phyloP scores from a whole-genome alignment of 1,284 basidiomycete genomes.

The Ceratobasidium papillatum region DNA sequence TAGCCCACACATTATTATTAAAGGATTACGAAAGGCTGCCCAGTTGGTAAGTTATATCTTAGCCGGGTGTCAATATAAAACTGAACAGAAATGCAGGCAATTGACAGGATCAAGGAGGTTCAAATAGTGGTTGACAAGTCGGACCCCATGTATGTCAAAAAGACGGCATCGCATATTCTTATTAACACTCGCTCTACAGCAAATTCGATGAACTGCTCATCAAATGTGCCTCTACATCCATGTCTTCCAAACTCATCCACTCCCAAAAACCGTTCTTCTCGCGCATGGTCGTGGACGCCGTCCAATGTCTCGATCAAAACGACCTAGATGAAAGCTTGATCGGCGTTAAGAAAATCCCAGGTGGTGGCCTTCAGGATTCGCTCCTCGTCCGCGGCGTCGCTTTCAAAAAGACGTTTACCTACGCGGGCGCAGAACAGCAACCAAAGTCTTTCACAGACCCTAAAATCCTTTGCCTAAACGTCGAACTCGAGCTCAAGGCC shows the following conservation, averaged over 20 bases:
- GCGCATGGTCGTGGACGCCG: slow-evolving; percentile 98
- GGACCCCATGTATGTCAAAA: slow-evolving; percentile 77
- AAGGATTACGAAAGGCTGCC: slow-evolving; percentile 90
- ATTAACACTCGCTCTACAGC: slow-evolving; percentile 54
- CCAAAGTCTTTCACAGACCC: slow-evolving; percentile 93
- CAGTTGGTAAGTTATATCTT: slow-evolving; percentile 71
- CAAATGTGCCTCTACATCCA: slow-evolving; percentile 97
- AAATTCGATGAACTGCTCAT: slow-evolving; percentile 93
- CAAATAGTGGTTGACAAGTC: slow-evolving; percentile 92
- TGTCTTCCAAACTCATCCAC: slow-evolving; percentile 99
- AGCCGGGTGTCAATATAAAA: neutral
- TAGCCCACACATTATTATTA: slow-evolving; percentile 97
- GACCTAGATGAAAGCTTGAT: slow-evolving; percentile 97
- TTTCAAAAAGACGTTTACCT: slow-evolving; percentile 99
- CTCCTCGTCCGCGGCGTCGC: slow-evolving; percentile 89
- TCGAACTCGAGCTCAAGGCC: slow-evolving; percentile 98
- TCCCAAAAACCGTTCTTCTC: slow-evolving; percentile 99
- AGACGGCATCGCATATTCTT: neutral
- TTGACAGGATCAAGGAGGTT: slow-evolving; percentile 87
- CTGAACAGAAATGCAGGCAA: slow-evolving; percentile 64
- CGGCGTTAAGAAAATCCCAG: slow-evolving; percentile 99
- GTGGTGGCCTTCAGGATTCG: slow-evolving; percentile 98
- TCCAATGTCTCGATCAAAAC: slow-evolving; percentile 89
- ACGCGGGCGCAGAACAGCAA: slow-evolving; percentile 99
- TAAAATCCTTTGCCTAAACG: slow-evolving; percentile 93